A percentile compares a stretch with the other conserved stretches of the same genome.
These are phyloP conservation scores for Setaria viridis DNA, from an alignment of 202 grass and related monocot species.

Conservation along the genomic window DNA sequence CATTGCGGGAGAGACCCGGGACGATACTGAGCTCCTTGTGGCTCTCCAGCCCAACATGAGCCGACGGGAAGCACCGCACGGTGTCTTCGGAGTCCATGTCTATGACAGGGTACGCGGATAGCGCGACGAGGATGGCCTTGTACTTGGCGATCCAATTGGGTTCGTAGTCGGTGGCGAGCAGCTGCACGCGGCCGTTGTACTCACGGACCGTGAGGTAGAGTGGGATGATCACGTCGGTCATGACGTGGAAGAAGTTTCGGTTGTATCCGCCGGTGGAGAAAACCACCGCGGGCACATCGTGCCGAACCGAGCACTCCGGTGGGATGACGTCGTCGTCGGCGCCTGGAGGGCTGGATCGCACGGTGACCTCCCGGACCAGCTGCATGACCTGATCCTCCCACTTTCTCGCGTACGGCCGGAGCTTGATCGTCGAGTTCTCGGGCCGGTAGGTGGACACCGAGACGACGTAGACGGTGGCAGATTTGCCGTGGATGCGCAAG, in stretches of 20 bases:
- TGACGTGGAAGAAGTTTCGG: slow-evolving; percentile 65
- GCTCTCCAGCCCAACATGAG: slow-evolving; percentile 54
- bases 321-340: background rate
- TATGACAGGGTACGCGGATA: slow-evolving; percentile 58
- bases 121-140: slow-evolving; percentile 10
- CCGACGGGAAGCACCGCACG: slow-evolving; percentile 63
- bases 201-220: slow-evolving; percentile 51
- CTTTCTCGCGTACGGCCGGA: slow-evolving; percentile 70
- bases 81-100: slow-evolving; percentile 50
- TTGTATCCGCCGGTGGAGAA: slow-evolving; percentile 62
- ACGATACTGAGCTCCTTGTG: slow-evolving; percentile 57
- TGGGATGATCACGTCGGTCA: slow-evolving; percentile 64
- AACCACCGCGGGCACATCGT: slow-evolving; percentile 53
- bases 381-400: slow-evolving; percentile 56
- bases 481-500: slow-evolving; percentile 57
- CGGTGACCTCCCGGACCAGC: slow-evolving; percentile 52
- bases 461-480: slow-evolving; percentile 51
- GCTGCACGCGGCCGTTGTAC: slow-evolving; percentile 50
- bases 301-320: slow-evolving; percentile 37
- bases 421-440: slow-evolving; percentile 44
- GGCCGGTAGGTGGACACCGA: slow-evolving; percentile 16
- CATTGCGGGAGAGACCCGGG: slow-evolving; percentile 34
- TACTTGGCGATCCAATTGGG: slow-evolving; percentile 51
- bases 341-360: slow-evolving; percentile 14
- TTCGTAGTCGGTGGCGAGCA: slow-evolving; percentile 47